Evolutionary conservation across 1,284 basidiomycete genomes (phyloP), one percentile per base, ranked within the genome.

Genomic region (Apiotrichum mycotoxinovorans): DNA sequence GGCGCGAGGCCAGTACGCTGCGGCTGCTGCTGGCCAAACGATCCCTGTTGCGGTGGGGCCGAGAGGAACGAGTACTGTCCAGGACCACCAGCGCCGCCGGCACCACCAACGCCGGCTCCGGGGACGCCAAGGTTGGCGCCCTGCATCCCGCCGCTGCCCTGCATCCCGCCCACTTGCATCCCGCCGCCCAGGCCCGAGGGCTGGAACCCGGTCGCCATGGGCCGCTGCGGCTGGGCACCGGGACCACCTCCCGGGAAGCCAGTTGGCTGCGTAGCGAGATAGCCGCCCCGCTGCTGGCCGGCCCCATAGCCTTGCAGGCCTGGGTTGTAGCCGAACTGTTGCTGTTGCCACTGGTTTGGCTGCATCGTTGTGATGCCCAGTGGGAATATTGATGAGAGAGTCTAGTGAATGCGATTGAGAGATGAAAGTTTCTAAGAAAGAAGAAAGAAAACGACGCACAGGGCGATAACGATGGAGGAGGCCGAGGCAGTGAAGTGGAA

Each of bases 191-290:
- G 8, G 10, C 47, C 27, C 25, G 38, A 22, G 25, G 38, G 38
- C 35, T 53, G 55, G 59, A 68, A 74, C 12, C 73, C 75, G 2
- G 84, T 85, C 59, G 82, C 82, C 70, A 81, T 76, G 26, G 84
- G 82, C 65, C 83, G 83, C 67, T 61, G 60, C 26, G 56, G 60
- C 52, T 57, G 56, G 18, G 45, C 48, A 11, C 62, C 53, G 15
- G 58, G 43, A 7, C 62, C 53, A 12, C 58, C 60, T 33, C 46
- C 46, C 10, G 53, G 62, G 56, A 60, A 71, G 20, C 71, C 71
- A 12, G 70, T 76, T 14, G 65, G 66, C 57, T 74, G 72, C 38
- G 71, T 42, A n/a, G 22, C 34, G 27, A 70, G 44, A 52, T 60
- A 63, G 18, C 46, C 52, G 51, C 18, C 55, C 51, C 62, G 58